Percentiles rank a stretch among this genome's conserved stretches.
Conservation (phyloP, 106 monocot genomes). For the Platanthera guangdongensis region DNA sequence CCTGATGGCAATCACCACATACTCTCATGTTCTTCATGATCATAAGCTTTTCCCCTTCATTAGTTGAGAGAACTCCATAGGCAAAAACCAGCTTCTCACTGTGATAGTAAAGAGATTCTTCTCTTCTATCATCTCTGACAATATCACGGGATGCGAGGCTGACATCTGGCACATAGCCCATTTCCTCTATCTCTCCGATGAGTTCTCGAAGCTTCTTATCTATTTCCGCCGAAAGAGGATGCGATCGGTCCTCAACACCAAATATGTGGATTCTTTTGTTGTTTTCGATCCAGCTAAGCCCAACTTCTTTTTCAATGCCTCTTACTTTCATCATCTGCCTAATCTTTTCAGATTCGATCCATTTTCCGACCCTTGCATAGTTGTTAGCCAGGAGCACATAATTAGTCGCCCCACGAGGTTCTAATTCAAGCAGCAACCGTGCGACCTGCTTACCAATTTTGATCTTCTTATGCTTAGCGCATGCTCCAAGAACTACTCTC, state of each 20-base stretch:
- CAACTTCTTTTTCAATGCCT: slow-evolving; percentile 23
- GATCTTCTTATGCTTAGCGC: slow-evolving; percentile 21
- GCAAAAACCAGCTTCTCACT: slow-evolving; percentile 26
- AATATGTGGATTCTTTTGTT: slow-evolving; percentile 15
- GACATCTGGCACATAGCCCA: slow-evolving; percentile 17
- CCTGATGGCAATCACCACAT: slow-evolving; percentile 17
- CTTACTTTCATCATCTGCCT: slow-evolving; percentile 15
- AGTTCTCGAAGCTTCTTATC: slow-evolving; percentile 9
- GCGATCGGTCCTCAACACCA: slow-evolving; percentile 21
- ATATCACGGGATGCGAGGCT: slow-evolving; percentile 14
- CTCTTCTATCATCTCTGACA: slow-evolving; percentile 6
- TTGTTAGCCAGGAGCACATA: slow-evolving; percentile 26
- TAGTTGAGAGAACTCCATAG: slow-evolving; percentile 14
- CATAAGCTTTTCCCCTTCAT: slow-evolving; percentile 10
- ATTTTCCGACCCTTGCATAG: slow-evolving; percentile 19
- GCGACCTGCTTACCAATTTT: slow-evolving; percentile 16
- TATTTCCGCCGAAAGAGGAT: slow-evolving; percentile 20
- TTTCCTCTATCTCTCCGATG: slow-evolving; percentile 7
- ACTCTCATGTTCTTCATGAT: slow-evolving; percentile 26
- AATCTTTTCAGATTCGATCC: slow-evolving; percentile 14
- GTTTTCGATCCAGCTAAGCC: slow-evolving; percentile 21
- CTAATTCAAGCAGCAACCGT: slow-evolving; percentile 16
- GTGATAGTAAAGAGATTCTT: slow-evolving; percentile 22
- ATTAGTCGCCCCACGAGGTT: slow-evolving; percentile 23
- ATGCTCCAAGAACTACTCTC: slow-evolving; percentile 24